A percentile compares a stretch with the other conserved stretches of the same genome.
Conservation (phyloP, 1,284 basidiomycete genomes). For the Pulchroboletus neoregius region DNA sequence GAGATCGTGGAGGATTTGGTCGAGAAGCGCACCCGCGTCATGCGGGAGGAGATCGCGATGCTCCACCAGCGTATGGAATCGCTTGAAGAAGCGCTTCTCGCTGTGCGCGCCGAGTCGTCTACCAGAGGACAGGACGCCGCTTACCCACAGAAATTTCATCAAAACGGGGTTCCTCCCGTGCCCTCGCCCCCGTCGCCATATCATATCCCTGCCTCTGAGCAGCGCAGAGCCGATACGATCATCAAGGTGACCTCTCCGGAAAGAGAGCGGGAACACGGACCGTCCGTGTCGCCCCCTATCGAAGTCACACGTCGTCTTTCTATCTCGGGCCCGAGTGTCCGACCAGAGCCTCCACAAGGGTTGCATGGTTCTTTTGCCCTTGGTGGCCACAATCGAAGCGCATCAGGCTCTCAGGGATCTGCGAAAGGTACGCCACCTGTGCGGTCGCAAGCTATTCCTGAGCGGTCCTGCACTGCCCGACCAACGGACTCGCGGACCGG, state of each 20-base stretch:
- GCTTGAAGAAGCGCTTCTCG: slow-evolving; percentile 50
- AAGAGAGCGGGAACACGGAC: slow-evolving; percentile 26
- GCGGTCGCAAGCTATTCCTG: slow-evolving; percentile 17
- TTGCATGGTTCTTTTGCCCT: slow-evolving; percentile 23
- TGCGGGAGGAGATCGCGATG: slow-evolving; percentile 54
- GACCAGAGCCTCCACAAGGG: slow-evolving; percentile 5
- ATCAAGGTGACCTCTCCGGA: slow-evolving; percentile 22
- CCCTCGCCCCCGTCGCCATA: slow-evolving; percentile 27
- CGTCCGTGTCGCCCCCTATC: slow-evolving; percentile 40
- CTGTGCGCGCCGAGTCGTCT: slow-evolving; percentile 33
- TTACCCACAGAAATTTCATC: slow-evolving; percentile 23
- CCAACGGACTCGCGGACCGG: slow-evolving; percentile 21
- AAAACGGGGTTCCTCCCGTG: slow-evolving; percentile 23
- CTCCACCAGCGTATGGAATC: slow-evolving; percentile 56
- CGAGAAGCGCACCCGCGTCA: slow-evolving; percentile 49
- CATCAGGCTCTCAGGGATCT: slow-evolving; percentile 12
- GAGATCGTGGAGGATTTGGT: slow-evolving; percentile 55
- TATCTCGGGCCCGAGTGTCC: slow-evolving; percentile 38
- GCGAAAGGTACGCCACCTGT: slow-evolving; percentile 22
- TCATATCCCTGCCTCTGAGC: slow-evolving; percentile 26
- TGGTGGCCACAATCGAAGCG: slow-evolving; percentile 21
- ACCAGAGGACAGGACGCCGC: slow-evolving; percentile 29
- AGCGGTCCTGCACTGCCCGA: slow-evolving; percentile 20
- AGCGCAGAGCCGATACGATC: slow-evolving; percentile 21
- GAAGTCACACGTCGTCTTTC: slow-evolving; percentile 46